Evolutionary conservation across 768 basidiomycete species (phyloP).

Genomic region (Psilocybe azurescens): DNA sequence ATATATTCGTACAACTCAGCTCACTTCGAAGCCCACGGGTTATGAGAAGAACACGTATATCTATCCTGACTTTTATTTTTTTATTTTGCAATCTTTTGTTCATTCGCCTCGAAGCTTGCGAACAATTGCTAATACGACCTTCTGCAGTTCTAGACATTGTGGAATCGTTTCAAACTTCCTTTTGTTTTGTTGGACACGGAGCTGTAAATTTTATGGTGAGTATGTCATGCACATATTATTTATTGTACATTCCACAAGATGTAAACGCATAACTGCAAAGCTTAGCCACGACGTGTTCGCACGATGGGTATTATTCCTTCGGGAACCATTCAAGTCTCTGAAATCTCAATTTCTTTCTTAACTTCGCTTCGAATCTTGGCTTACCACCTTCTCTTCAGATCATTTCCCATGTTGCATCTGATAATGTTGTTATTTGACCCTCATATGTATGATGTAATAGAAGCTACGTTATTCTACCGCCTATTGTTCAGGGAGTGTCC

Average conservation of each 20-base stretch:
- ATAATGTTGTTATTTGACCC: background rate
- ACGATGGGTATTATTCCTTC: constrained; percentile 66
- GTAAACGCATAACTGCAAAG: constrained; percentile 42
- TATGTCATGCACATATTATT: constrained; percentile 7
- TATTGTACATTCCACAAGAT: constrained; percentile 31
- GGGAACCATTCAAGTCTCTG: constrained; percentile 88
- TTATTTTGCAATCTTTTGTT: background rate
- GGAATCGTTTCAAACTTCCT: background rate
- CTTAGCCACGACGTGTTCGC: constrained; percentile 58
- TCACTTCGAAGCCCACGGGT: constrained; percentile 64
- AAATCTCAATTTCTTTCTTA: constrained; percentile 27
- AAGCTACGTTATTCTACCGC: too few relatives aligned
- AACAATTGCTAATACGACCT: background rate
- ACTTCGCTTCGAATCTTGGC: background rate
- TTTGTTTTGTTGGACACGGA: background rate
- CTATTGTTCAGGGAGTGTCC: too few relatives aligned
- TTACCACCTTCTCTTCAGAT: constrained; percentile 3
- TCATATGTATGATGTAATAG: background rate
- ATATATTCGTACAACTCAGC: constrained; percentile 54
- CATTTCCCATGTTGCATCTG: background rate
- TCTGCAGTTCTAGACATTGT: background rate
- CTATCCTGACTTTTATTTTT: constrained; percentile 43
- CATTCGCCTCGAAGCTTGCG: background rate
- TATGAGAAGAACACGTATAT: constrained; percentile 58
- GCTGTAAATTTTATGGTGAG: constrained; percentile 30